Evolutionary conservation across 306 rosid genomes (phyloP), one percentile per base, ranked within the genome.

Genomic region (Vachellia pachyceras): DNA sequence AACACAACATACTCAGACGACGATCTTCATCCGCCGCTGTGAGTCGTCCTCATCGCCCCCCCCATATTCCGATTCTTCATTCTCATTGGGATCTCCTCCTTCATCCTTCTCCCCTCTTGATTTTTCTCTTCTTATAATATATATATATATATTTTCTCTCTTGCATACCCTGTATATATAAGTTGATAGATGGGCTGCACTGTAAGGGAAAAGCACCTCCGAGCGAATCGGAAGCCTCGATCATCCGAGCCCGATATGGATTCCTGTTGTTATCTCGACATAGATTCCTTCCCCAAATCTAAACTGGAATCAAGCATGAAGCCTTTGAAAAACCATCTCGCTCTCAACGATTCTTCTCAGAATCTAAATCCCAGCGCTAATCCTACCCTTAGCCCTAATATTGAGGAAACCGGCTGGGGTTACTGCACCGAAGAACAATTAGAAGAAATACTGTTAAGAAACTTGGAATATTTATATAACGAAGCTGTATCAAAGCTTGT

Each of bases 401-500:
- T 22, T 2, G 97, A 93, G 25, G 97, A 91, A 71, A 65, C 89
- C 1, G 97, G 93, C 13, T 95, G 97, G 95, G 95, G 95, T 20
- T 92, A 90, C 80, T 93, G 99, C 84, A 93, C 97, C 0, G 99
- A 95, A 80, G 99, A 95, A 46, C 99, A 95, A 76, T 81, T 95
- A 73, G 99, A 95, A 82, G 94, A 91, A 74, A 86, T 95, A 61
- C 64, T 95, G n/a, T 83, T 93, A 88, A 90, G 86, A 72, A 93
- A 91, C 57, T 76, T 95, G 75, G 97, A 89, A 49, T 72, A 80
- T 2, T 55, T 90, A 29, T 93, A 93, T 66, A 90, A 82, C 14
- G 97, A 93, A 80, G 97, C 94, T 47, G 77, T 95, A 9, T 84
- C 98, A 2, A 95, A 92, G 92, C 94, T 95, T 73, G 91, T 91